Percentiles rank a stretch among this genome's conserved stretches.
Evolutionary conservation across 75 land plant species (phyloP).

Genomic region (Chamaecyparis obtusa): DNA sequence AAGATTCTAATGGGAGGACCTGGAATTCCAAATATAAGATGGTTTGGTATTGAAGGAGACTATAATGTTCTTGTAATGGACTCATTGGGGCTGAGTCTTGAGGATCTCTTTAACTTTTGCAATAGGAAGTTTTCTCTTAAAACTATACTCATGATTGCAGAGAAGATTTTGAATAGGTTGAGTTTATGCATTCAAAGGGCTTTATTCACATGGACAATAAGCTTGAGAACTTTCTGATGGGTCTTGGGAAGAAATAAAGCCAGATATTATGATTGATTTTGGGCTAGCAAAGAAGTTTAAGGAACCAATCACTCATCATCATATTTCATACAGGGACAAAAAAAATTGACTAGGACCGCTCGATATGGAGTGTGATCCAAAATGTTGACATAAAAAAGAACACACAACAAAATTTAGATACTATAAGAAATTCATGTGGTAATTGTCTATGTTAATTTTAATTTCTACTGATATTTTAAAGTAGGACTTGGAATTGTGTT

Average conservation of each 20-base stretch:
- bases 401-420: too few species aligned
- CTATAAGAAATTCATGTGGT: background rate
- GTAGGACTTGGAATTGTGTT: background rate
- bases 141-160: slow-evolving; percentile 82
- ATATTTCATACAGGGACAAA: slow-evolving; percentile 68
- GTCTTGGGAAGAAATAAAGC: slow-evolving; percentile 55
- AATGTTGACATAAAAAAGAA: too few species aligned
- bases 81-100: slow-evolving; percentile 76
- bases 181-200: slow-evolving; percentile 49
- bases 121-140: slow-evolving; percentile 70
- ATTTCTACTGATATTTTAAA: background rate
- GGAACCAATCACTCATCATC: slow-evolving; percentile 45
- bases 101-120: slow-evolving; percentile 77
- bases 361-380: too few species aligned
- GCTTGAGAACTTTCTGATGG: slow-evolving; percentile 65
- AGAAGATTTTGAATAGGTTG: slow-evolving; percentile 63
- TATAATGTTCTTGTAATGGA: slow-evolving; percentile 73
- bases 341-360: too few species aligned
- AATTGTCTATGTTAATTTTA: background rate
- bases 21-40: slow-evolving; percentile 72
- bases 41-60: slow-evolving; percentile 81
- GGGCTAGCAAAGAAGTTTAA: slow-evolving; percentile 65
- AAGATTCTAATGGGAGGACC: too few species aligned
- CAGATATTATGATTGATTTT: slow-evolving; percentile 57
- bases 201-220: slow-evolving; percentile 62